A percentile compares a stretch with the other conserved stretches of the same genome.
Conservation (phyloP, 2,329 filamentous ascomycete genomes). For the Basipetospora sp. region DNA sequence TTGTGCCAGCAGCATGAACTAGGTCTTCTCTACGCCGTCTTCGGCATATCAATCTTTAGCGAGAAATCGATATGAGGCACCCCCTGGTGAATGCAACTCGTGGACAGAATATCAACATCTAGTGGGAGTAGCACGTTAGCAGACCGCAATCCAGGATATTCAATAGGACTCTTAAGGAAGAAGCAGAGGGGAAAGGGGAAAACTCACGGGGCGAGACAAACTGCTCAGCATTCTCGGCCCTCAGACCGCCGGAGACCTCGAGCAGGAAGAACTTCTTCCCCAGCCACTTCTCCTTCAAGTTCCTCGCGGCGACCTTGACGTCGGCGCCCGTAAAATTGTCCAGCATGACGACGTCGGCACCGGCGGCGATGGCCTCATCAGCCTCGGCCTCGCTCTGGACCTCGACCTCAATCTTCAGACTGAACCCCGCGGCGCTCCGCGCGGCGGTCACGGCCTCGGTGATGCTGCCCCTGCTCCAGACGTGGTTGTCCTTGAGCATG, state of each 20-base stretch:
- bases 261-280: conserved; percentile 62
- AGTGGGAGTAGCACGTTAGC: conserved; percentile 8
- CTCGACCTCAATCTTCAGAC: conserved; percentile 86
- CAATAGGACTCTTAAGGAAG: no score
- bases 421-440: conserved; percentile 71
- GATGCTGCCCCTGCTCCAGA: conserved; percentile 82
- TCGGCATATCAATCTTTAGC: conserved; percentile 53
- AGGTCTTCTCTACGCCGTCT: no score
- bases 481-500: conserved; percentile 98
- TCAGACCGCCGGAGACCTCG: conserved; percentile 85
- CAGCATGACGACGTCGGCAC: conserved; percentile 91
- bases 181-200: not conserved
- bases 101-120: conserved; percentile 92
- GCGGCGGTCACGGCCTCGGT: conserved; percentile 72
- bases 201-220: conserved; percentile 62
- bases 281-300: conserved; percentile 66
- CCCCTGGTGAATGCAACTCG: conserved; percentile 92
- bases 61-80: conserved; percentile 91
- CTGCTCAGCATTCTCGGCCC: conserved; percentile 62
- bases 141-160: no score
- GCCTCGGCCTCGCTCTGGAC: conserved; percentile 79
- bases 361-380: conserved; percentile 76
- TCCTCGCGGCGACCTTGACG: conserved; percentile 58
- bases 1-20: no score
- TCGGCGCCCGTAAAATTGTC: conserved; percentile 83